Evolutionary conservation across 371 early-diverging fungal species (phyloP).

Genomic region (Mortierella sp.): DNA sequence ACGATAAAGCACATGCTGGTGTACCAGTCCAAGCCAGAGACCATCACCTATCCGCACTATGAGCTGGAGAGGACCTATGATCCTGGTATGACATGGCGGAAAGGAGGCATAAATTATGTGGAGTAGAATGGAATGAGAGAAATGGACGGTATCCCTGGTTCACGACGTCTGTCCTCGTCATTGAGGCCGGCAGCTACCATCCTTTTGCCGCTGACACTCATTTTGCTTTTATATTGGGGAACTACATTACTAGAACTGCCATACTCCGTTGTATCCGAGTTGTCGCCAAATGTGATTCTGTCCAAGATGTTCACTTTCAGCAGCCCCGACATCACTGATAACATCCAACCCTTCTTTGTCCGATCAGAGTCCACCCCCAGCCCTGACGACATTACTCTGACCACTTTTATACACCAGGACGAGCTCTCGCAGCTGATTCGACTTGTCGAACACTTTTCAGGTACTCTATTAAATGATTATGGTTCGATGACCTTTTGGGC

Average conservation of each 20-base stretch:
- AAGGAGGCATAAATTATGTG: neutral
- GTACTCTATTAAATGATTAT: slow-evolving; percentile 10
- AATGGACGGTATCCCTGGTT: too few relatives aligned
- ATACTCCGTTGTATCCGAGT: slow-evolving; percentile 46
- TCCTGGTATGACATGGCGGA: slow-evolving; percentile 21
- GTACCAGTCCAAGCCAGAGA: slow-evolving; percentile 38
- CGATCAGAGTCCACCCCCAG: slow-evolving; percentile 41
- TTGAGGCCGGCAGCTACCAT: too few relatives aligned
- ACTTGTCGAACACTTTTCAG: slow-evolving; percentile 52
- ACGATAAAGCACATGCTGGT: slow-evolving; percentile 41
- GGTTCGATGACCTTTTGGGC: too few relatives aligned
- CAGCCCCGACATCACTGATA: slow-evolving; percentile 47
- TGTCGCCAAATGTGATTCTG: slow-evolving; percentile 39
- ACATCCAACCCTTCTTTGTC: slow-evolving; percentile 50
- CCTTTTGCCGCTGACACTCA: too few relatives aligned
- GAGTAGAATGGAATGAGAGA: too few relatives aligned
- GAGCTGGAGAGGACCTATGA: slow-evolving; percentile 51
- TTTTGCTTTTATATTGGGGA: too few relatives aligned
- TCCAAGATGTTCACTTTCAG: slow-evolving; percentile 54
- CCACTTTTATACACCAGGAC: slow-evolving; percentile 52
- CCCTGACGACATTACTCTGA: slow-evolving; percentile 48
- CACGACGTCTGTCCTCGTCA: too few relatives aligned
- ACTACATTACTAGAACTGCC: neutral
- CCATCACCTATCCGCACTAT: slow-evolving; percentile 36
- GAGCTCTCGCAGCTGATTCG: slow-evolving; percentile 46